Conservation (phyloP, 805 yeast species). For the Cyberlindnera bimundalis region DNA sequence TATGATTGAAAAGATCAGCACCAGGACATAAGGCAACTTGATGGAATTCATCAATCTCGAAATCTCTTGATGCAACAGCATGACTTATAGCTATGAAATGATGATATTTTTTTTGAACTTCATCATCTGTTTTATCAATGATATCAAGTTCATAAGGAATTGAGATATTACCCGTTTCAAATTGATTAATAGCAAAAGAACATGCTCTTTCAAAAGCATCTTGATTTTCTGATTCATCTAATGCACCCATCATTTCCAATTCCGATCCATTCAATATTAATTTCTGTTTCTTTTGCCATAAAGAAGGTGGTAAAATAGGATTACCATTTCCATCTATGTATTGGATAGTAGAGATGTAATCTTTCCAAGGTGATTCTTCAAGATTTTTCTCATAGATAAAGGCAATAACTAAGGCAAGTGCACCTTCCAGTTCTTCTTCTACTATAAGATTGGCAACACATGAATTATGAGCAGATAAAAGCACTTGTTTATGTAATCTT, state of each 20-base stretch:
- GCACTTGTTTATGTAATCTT: slow-evolving; percentile 57
- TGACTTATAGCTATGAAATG: slow-evolving; percentile 56
- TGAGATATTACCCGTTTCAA: slow-evolving; percentile 24
- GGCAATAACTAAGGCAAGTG: slow-evolving; percentile 62
- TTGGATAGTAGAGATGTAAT: slow-evolving; percentile 53
- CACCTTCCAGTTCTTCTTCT: slow-evolving; percentile 60
- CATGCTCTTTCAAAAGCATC: slow-evolving; percentile 37
- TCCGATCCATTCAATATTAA: slow-evolving; percentile 51
- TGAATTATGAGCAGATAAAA: slow-evolving; percentile 57
- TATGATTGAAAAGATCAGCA: slow-evolving; percentile 87
- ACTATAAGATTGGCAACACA: slow-evolving; percentile 61
- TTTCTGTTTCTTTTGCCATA: slow-evolving; percentile 57
- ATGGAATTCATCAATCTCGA: slow-evolving; percentile 73
- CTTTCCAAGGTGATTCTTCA: slow-evolving; percentile 75
- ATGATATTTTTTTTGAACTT: slow-evolving; percentile 30
- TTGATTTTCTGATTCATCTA: slow-evolving; percentile 44
- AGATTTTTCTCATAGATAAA: slow-evolving; percentile 68
- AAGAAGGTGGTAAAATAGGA: slow-evolving; percentile 52
- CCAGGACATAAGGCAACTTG: slow-evolving; percentile 82
- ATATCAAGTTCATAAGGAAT: slow-evolving; percentile 32
- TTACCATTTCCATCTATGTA: slow-evolving; percentile 29
- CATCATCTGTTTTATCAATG: slow-evolving; percentile 26
- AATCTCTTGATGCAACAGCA: slow-evolving; percentile 73
- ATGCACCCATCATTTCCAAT: slow-evolving; percentile 56
- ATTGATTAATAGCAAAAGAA: slow-evolving; percentile 29